Conservation (phyloP, 306 rosid genomes). For the Lotus japonicus region DNA sequence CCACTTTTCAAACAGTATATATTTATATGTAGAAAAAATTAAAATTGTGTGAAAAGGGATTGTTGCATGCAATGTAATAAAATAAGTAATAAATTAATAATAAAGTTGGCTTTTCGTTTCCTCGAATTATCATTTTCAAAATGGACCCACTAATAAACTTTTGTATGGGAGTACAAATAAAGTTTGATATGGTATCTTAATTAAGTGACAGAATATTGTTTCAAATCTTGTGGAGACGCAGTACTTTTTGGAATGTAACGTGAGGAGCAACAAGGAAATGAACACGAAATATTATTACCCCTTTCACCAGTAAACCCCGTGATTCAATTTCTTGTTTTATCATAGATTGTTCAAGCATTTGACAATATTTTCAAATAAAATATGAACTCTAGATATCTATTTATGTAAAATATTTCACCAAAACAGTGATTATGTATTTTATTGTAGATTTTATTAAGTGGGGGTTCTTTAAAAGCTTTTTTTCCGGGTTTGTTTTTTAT, state of each 20-base stretch:
- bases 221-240: not conserved
- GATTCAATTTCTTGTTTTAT: constrained; percentile 17
- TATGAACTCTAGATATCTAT: no score
- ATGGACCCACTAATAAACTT: constrained; percentile 13
- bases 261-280: not conserved
- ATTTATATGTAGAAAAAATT: no score
- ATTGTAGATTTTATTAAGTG: no score
- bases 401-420: no score
- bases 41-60: constrained; percentile 8
- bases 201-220: constrained; percentile 1
- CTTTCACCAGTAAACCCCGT: constrained; percentile 3
- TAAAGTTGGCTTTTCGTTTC: constrained; percentile 24
- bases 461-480: no score
- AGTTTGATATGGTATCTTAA: not conserved
- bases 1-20: no score
- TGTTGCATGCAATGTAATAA: constrained; percentile 18
- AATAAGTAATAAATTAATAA: constrained; percentile 6
- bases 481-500: no score
- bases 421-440: no score
- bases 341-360: not conserved
- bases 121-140: constrained; percentile 11
- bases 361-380: no score
- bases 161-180: not conserved
- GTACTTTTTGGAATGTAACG: not conserved
- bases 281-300: not conserved